Evolutionary conservation across 768 basidiomycete species (phyloP), one percentile per base, ranked within the genome.

Genomic region (Lyophyllum atratum): DNA sequence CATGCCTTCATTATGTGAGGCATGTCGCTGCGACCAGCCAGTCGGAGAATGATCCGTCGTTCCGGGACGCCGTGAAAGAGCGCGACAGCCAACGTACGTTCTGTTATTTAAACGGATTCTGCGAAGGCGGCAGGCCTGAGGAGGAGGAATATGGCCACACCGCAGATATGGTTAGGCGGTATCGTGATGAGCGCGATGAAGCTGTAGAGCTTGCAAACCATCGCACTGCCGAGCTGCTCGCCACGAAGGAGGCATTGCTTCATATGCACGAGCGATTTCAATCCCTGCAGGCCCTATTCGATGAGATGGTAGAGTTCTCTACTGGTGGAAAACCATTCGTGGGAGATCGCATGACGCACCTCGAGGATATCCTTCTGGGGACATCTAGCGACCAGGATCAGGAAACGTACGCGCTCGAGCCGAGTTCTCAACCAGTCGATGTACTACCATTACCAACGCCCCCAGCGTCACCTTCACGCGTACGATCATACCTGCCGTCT

Each of bases 121-220:
- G n/a, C n/a, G 53, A 55, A 21, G 68, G 68, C 8, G 54, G 58
- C 11, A 42, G 44, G 24, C 56, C 60, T 17, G 55, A 52, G 21
- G 40, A 31, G 11, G 44, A 55, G 8, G 31, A 68, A 19, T 26
- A 53, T 7, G 34, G 26, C 10, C 26, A 46, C 3, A 29, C 45
- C 9, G 52, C 57, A 4, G 63, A 64, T 10, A 40, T 54, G 6
- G 42, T 70, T 10, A 52, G 43, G 2, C 34, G 44, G 12, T 66
- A 62, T 49, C 65, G 59, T 5, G 51, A 58, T 3, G 63, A 71
- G 53, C 60, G 66, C 3, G 55, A 68, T n/a, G 64, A 68, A 24
- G 64, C 66, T 2, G 24, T 57, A 0, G 60, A 55, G 24, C 26
- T 52, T 24, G 33, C 54, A 11, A 25, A 54, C 4, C 52, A 50